These are phyloP conservation scores for Trametes elegans DNA, from an alignment of 768 basidiomycete species.

Conservation along the genomic window DNA sequence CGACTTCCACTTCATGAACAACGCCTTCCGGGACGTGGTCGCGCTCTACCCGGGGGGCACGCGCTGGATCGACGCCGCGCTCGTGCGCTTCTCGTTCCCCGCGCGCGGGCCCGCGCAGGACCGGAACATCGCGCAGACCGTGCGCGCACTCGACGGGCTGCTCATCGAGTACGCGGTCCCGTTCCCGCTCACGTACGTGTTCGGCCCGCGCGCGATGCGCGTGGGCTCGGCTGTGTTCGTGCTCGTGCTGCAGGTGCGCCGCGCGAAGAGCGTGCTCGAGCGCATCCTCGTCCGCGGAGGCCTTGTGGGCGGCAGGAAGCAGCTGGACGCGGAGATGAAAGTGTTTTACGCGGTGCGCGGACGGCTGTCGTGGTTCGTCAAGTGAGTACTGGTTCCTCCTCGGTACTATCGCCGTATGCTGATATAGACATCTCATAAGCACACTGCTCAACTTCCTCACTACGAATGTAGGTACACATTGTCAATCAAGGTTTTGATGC, in stretches of 20 bases:
- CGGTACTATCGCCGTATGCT: neutral
- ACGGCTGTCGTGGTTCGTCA: slow-evolving; percentile 81
- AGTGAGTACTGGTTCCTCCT: slow-evolving; percentile 47
- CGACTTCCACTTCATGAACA: slow-evolving; percentile 84
- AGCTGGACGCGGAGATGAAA: slow-evolving; percentile 48
- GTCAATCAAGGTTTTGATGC: neutral
- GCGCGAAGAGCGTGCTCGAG: slow-evolving; percentile 72
- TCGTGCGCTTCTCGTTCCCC: slow-evolving; percentile 67
- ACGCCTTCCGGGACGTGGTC: slow-evolving; percentile 67
- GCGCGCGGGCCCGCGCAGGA: slow-evolving; percentile 44
- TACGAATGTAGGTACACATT: slow-evolving; percentile 49
- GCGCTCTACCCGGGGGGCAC: slow-evolving; percentile 40
- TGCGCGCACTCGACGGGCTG: slow-evolving; percentile 65
- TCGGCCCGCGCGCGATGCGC: slow-evolving; percentile 53
- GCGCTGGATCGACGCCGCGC: slow-evolving; percentile 62
- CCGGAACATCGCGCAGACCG: slow-evolving; percentile 46
- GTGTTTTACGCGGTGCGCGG: slow-evolving; percentile 74
- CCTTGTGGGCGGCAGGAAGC: slow-evolving; percentile 27
- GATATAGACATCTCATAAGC: slow-evolving; percentile 33
- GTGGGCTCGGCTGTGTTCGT: slow-evolving; percentile 67
- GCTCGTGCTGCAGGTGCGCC: slow-evolving; percentile 69
- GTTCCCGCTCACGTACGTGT: slow-evolving; percentile 79
- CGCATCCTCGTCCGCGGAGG: slow-evolving; percentile 63
- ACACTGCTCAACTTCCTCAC: slow-evolving; percentile 68
- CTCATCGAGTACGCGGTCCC: slow-evolving; percentile 78